phyloP scores from a whole-genome alignment of 768 basidiomycete genomes.

The Tricholoma matsutake region DNA sequence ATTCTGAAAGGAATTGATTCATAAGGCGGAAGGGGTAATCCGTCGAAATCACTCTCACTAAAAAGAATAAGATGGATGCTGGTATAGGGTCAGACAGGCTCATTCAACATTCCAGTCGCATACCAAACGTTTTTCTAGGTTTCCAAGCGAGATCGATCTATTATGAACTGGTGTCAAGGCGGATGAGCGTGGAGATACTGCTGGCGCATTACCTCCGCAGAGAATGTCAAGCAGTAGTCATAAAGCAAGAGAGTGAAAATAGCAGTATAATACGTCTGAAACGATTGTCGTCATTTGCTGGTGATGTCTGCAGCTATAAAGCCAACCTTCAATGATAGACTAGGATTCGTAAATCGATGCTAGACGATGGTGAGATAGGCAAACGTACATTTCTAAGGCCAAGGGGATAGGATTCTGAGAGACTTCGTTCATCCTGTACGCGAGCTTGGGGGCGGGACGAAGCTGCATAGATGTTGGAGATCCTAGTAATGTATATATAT shows the following conservation, averaged over 20 bases:
- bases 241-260: conserved; percentile 14
- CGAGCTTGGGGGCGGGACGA: background rate
- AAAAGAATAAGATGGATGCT: conserved; percentile 15
- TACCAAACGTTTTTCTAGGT: conserved; percentile 4
- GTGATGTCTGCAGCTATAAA: background rate
- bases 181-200: too few relatives aligned
- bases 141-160: conserved; percentile 19
- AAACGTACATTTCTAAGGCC: background rate
- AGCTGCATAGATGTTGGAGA: background rate
- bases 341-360: background rate
- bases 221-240: conserved; percentile 17
- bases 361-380: background rate
- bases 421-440: background rate
- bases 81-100: background rate
- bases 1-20: conserved; percentile 12
- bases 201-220: conserved; percentile 7
- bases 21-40: background rate
- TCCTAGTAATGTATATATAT: background rate
- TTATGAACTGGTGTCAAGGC: background rate
- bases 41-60: conserved; percentile 6
- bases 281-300: background rate
- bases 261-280: conserved; percentile 5
- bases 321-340: background rate
- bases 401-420: background rate
- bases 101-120: background rate